Base-by-base conservation (phyloP, 148 eudicot genomes). In the Oxyria digyna region DNA sequence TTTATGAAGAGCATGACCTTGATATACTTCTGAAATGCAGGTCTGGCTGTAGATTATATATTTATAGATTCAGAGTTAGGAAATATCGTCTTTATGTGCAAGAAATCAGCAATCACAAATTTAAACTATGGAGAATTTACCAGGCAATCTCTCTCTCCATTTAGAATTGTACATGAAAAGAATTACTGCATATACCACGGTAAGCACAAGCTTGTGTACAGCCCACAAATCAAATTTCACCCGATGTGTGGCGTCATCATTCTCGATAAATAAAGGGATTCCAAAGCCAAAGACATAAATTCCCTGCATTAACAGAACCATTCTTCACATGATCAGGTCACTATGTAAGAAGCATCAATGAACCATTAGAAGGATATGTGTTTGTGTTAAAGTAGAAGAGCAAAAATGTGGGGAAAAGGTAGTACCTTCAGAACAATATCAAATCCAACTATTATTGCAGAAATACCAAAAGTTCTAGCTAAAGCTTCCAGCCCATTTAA, bases 371-470 rank as follows among this genome's bases (percentile, higher is more conserved):
- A 59, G 10, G 20, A 17, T 14, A 52, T 52, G 21, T 57, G 35
- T 11, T 5, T 57, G 18, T 29, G 37, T 52, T 5, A 10, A 57
- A 12, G 26, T 29, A 27, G 18, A 24, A 42, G 21, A 42, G 0
- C 18, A 15, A 8, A 21, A 42, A 23, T 1, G 17, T 18, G 26
- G 23, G 27, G 54, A 62, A 18, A 17, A 67, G 33, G 3, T 33
- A 40, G 37, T 83, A 89, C 96, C 96, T 89, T 89, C 45, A 89
- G 80, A 74, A 85, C 71, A 64, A 87, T 76, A 68, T 89, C 96
- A 48, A 85, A 71, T 72, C 87, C 92, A 76, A 87, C 90, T 62
- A 89, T 71, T 50, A 87, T 66, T 21, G 87, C 90, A 32, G 96
- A 89, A 71, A 89, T 68, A 45, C 81, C 82, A 78, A 89, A 89